These are phyloP conservation scores for Colletotrichum tropicicola DNA, from an alignment of 2,329 filamentous ascomycete genomes.

Conservation along the genomic window DNA sequence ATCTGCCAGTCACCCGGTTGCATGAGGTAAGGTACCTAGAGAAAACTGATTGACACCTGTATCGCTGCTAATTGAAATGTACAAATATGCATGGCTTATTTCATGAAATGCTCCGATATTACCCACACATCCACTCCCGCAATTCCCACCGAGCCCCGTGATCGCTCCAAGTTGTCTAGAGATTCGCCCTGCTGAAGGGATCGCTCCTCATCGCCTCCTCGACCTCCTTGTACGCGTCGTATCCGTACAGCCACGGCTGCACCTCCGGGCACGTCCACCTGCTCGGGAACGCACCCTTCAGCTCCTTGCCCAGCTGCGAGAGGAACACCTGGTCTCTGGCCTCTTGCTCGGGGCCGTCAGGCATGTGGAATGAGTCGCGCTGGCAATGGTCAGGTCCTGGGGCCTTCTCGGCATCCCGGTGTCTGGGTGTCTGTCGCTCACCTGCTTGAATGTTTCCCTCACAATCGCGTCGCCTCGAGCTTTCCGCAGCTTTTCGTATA, in stretches of 20 bases:
- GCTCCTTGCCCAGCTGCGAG: conserved; percentile 60
- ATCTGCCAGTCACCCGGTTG: no score
- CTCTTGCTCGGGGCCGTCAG: conserved; percentile 64
- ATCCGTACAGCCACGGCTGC: conserved; percentile 72
- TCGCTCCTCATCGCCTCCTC: conserved; percentile 17
- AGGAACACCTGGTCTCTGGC: conserved; percentile 66
- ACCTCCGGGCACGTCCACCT: conserved; percentile 70
- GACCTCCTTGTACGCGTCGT: conserved; percentile 55
- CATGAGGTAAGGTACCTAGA: no score
- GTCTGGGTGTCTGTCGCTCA: neutral
- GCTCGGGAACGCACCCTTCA: conserved; percentile 66
- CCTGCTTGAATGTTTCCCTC: conserved; percentile 62
- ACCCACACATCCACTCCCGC: neutral
- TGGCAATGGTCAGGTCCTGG: conserved; percentile 35
- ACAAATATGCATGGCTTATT: neutral
- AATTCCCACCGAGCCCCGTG: no score
- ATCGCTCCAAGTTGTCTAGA: neutral
- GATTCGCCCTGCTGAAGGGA: conserved; percentile 1
- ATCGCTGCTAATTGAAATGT: neutral
- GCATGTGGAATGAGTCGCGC: conserved; percentile 62
- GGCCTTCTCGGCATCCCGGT: no score
- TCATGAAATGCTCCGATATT: neutral
- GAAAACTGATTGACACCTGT: neutral
- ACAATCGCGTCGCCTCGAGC: conserved; percentile 62
- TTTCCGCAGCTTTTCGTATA: conserved; percentile 59